A percentile compares a stretch with the other conserved stretches of the same genome.
These are phyloP conservation scores for Hansenula anomala DNA, from an alignment of 1,139 yeast species.

Conservation along the genomic window DNA sequence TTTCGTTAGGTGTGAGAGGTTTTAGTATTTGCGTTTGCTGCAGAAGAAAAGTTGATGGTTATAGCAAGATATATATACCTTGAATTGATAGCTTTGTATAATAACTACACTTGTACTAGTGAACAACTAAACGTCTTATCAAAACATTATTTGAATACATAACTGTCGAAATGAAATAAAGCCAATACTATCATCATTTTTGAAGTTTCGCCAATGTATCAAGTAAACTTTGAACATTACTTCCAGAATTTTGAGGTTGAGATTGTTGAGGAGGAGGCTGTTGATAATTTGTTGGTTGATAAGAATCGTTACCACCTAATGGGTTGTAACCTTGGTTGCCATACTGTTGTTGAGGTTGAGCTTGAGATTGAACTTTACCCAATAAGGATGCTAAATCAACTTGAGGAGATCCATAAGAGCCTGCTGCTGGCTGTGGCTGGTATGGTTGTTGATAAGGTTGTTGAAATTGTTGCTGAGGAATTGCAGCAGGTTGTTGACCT, in stretches of 20 bases:
- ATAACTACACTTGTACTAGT: no score
- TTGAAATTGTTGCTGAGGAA: conserved; percentile 4
- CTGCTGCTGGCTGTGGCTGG: conserved; percentile 6
- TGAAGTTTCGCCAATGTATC: conserved; percentile 30
- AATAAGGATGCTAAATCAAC: not conserved
- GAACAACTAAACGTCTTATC: no score
- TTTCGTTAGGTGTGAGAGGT: conserved; percentile 69
- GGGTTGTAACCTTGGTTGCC: not conserved
- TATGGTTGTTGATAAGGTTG: conserved; percentile 18
- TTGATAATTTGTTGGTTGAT: not conserved
- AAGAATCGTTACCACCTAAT: not conserved
- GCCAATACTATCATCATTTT: not conserved
- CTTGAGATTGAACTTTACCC: conserved; percentile 6
- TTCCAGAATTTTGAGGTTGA: not conserved
- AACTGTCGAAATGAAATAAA: no score
- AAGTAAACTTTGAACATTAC: conserved; percentile 27
- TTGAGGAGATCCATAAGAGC: not conserved
- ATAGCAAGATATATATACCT: conserved; percentile 49
- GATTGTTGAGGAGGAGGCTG: conserved; percentile 1
- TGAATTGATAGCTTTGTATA: no score
- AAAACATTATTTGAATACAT: no score
- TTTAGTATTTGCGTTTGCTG: conserved; percentile 86
- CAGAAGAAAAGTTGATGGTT: conserved; percentile 62
- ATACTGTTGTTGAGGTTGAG: conserved; percentile 6
- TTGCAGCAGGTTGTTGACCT: conserved; percentile 21